These are phyloP conservation scores for Sabuloglossum arenarium DNA, from an alignment of 495 filamentous ascomycete species.

Conservation along the genomic window DNA sequence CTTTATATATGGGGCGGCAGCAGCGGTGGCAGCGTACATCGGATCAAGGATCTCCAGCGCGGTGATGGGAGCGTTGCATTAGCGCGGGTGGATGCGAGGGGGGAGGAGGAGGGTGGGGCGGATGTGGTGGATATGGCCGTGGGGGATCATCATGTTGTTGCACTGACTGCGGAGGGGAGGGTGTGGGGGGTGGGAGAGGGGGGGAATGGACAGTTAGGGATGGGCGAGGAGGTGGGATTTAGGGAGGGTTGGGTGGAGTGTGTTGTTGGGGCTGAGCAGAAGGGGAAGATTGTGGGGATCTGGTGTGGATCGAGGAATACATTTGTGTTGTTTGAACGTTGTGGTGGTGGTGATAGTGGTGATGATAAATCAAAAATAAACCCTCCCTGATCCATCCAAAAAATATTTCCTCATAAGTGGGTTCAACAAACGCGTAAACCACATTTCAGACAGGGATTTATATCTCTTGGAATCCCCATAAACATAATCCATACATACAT, in stretches of 20 bases:
- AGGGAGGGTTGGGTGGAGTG: conserved; percentile 10
- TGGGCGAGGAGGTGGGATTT: conserved; percentile 11
- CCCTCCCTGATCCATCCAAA: too few species aligned
- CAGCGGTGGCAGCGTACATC: background rate
- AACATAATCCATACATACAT: too few species aligned
- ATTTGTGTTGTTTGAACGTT: background rate
- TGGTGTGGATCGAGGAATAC: background rate
- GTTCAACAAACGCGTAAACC: too few species aligned
- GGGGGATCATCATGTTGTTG: conserved; percentile 35
- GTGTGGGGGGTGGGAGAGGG: conserved; percentile 35
- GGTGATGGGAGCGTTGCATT: background rate
- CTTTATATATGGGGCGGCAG: conserved; percentile 41
- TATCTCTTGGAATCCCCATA: too few species aligned
- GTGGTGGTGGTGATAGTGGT: too few species aligned
- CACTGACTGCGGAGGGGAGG: conserved; percentile 25
- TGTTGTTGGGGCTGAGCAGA: background rate
- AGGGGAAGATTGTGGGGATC: background rate
- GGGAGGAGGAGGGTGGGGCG: conserved; percentile 16
- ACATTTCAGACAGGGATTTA: too few species aligned
- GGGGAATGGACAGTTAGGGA: conserved; percentile 37
- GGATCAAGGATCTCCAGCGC: conserved; percentile 10
- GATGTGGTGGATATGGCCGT: conserved; percentile 36
- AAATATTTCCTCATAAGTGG: too few species aligned
- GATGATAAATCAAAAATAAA: too few species aligned
- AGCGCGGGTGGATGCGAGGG: background rate